Conservation (phyloP, 148 eudicot species). For the Limonium bicolor region DNA sequence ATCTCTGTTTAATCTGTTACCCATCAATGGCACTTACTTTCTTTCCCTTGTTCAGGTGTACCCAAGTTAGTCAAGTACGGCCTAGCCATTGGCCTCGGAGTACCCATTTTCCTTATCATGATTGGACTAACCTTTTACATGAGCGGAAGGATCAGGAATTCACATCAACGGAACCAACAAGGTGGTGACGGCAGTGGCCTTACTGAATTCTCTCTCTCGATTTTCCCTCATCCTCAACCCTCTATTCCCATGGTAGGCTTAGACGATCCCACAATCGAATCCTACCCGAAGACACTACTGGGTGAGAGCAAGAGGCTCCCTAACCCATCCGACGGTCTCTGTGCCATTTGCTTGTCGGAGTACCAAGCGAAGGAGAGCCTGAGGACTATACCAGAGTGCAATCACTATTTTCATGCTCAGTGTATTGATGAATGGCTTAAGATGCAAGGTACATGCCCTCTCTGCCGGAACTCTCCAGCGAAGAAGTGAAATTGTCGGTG, state of each 20-base stretch:
- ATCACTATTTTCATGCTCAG: conserved; percentile 64
- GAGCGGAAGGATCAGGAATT: conserved; percentile 11
- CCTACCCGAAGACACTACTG: conserved; percentile 46
- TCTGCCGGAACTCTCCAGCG: conserved; percentile 57
- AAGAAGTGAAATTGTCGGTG: too few relatives aligned
- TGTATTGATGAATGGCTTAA: conserved; percentile 87
- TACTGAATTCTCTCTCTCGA: conserved; percentile 17
- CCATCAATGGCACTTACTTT: too few relatives aligned
- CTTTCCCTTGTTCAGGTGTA: conserved; percentile 24
- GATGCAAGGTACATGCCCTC: conserved; percentile 62
- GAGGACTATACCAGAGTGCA: conserved; percentile 62
- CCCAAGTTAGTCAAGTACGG: conserved; percentile 45
- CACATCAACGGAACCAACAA: conserved; percentile 2
- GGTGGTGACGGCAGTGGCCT: conserved; percentile 1
- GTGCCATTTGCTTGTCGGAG: conserved; percentile 65
- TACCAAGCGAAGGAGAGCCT: conserved; percentile 52
- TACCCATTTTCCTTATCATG: conserved; percentile 38
- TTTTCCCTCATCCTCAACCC: conserved; percentile 33
- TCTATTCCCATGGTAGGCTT: conserved; percentile 20
- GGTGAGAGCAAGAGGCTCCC: conserved; percentile 65
- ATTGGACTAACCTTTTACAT: conserved; percentile 28
- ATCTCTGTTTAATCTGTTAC: neutral
- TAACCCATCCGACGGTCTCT: conserved; percentile 26
- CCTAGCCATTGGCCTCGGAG: conserved; percentile 36
- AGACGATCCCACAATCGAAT: conserved; percentile 39